phyloP scores from a whole-genome alignment of 176 grass and related monocot species.

The Poa annua region DNA sequence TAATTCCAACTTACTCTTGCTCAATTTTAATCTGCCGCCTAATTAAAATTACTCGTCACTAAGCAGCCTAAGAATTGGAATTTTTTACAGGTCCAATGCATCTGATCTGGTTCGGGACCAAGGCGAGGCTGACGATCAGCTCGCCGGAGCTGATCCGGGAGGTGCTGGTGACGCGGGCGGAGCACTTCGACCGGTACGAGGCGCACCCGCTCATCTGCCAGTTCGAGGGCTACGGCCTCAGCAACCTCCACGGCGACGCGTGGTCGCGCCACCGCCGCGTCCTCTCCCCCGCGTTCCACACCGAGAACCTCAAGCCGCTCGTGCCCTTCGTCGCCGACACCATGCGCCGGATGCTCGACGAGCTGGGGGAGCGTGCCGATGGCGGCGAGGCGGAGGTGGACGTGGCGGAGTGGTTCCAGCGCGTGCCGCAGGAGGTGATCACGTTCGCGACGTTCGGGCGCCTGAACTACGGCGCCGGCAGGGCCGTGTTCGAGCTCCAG shows the following conservation, averaged over 20 bases:
- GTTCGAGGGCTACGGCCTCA: slow-evolving; percentile 87
- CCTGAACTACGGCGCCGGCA: slow-evolving; percentile 68
- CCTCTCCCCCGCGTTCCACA: slow-evolving; percentile 76
- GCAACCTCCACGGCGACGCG: slow-evolving; percentile 70
- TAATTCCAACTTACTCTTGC: too few species aligned
- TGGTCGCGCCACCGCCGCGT: slow-evolving; percentile 81
- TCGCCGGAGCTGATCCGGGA: slow-evolving; percentile 84
- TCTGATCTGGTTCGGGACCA: slow-evolving; percentile 88
- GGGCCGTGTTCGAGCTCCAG: slow-evolving; percentile 69
- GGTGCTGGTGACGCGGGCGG: slow-evolving; percentile 69
- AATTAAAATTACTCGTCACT: background rate
- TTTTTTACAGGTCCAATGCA: slow-evolving; percentile 64
- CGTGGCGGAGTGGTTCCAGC: slow-evolving; percentile 65
- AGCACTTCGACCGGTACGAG: slow-evolving; percentile 89
- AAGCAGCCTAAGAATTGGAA: background rate
- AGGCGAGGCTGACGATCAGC: slow-evolving; percentile 66
- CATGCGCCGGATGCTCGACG: slow-evolving; percentile 68
- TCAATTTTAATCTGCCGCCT: background rate
- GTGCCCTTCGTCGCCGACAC: slow-evolving; percentile 71
- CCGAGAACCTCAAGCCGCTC: slow-evolving; percentile 79
- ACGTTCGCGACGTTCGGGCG: slow-evolving; percentile 81
- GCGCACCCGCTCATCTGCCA: slow-evolving; percentile 81
- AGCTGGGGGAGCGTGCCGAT: slow-evolving; percentile 25
- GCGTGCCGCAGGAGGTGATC: slow-evolving; percentile 79
- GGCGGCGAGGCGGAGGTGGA: slow-evolving; percentile 79